Percentiles rank a stretch among this genome's conserved stretches.
Conservation (phyloP, 495 filamentous ascomycete genomes). For the Hapsidospora chrysogenum region DNA sequence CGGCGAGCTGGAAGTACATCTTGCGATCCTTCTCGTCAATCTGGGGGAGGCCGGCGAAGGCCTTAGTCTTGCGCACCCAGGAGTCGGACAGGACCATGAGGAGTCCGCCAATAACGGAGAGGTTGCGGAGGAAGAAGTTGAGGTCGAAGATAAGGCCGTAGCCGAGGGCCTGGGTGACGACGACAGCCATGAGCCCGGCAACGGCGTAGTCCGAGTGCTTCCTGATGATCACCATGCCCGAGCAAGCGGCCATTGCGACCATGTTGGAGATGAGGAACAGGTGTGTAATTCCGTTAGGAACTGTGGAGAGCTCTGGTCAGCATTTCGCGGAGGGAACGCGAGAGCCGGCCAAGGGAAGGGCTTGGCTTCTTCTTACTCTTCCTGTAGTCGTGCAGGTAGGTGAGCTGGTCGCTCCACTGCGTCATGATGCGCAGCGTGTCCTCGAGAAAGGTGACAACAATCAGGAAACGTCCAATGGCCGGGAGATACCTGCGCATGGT, state of each 20-base stretch:
- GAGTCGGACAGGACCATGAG: constrained; percentile 96
- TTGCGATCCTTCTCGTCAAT: constrained; percentile 98
- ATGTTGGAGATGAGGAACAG: constrained; percentile 86
- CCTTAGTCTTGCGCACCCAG: constrained; percentile 94
- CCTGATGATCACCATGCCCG: constrained; percentile 72
- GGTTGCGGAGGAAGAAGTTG: constrained; percentile 98
- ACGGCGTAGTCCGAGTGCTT: constrained; percentile 88
- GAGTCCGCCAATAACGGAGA: constrained; percentile 90
- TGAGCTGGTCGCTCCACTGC: constrained; percentile 92
- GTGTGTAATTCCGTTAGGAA: constrained; percentile 81
- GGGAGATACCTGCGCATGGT: constrained; percentile 61
- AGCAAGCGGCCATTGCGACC: constrained; percentile 72
- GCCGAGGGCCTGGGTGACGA: constrained; percentile 88
- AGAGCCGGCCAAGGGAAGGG: constrained; percentile 1
- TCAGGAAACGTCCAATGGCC: constrained; percentile 88
- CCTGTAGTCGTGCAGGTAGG: constrained; percentile 84
- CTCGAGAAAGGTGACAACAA: constrained; percentile 96
- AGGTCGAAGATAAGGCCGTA: constrained; percentile 98
- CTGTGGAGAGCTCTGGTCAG: constrained; percentile 27
- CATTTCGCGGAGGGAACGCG: not conserved
- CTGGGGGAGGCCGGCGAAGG: constrained; percentile 82
- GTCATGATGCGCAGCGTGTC: constrained; percentile 92
- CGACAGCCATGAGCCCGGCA: constrained; percentile 72
- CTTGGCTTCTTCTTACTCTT: constrained; percentile 49
- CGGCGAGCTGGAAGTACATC: constrained; percentile 99